A percentile compares a stretch with the other conserved stretches of the same genome.
phyloP scores from a whole-genome alignment of 208 protist genomes.

The Tritrichomonas foetus region DNA sequence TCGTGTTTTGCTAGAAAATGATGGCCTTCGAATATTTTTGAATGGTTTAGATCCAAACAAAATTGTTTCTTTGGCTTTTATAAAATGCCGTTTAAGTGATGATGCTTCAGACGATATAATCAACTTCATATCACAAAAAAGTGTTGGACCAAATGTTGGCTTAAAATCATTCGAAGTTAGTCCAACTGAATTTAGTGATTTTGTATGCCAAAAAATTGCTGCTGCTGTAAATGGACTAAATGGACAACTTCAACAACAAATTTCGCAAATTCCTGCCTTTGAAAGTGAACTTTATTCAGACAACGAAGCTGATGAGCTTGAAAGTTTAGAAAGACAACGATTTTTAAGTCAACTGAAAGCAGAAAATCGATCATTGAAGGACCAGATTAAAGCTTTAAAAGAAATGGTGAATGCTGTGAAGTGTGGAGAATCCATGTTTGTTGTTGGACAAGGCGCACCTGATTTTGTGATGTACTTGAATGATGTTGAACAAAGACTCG shows the following conservation, averaged over 20 bases:
- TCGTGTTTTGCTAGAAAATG: neutral
- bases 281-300: neutral
- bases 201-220: neutral
- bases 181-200: neutral
- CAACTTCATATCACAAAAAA: neutral
- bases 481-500: too few relatives aligned
- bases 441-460: slow-evolving; percentile 22
- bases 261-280: neutral
- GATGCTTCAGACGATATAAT: neutral
- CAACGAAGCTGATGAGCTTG: neutral
- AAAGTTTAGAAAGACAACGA: neutral
- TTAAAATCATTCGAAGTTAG: neutral
- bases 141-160: neutral
- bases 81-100: neutral
- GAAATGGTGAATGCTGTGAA: neutral
- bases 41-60: neutral
- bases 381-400: neutral
- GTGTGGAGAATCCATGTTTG: neutral
- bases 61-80: neutral
- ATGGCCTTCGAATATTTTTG: neutral
- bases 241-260: neutral
- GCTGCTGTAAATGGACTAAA: neutral
- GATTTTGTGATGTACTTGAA: slow-evolving; percentile 21
- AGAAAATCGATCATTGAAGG: neutral
- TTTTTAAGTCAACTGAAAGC: neutral